phyloP scores from a whole-genome alignment of 768 basidiomycete species.

The Leccinum broughii region DNA sequence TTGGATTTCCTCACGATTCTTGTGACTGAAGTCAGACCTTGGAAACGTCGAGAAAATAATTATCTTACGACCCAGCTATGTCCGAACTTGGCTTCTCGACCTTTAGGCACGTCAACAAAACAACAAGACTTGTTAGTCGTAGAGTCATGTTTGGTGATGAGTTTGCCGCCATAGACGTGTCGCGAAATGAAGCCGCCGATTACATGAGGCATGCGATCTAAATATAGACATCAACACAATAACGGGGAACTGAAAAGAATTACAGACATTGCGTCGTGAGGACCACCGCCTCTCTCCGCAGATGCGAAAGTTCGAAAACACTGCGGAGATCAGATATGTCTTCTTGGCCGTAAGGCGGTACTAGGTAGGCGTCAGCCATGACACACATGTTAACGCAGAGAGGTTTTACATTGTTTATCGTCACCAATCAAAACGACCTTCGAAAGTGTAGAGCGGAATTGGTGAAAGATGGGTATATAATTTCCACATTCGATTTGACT shows the following conservation, averaged over 20 bases:
- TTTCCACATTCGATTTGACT: constrained; percentile 46
- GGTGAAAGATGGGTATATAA: constrained; percentile 39
- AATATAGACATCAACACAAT: not conserved
- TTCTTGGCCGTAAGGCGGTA: constrained; percentile 79
- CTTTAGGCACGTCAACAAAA: constrained; percentile 43
- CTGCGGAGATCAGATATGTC: constrained; percentile 62
- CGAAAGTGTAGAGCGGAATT: constrained; percentile 25
- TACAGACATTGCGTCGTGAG: constrained; percentile 73
- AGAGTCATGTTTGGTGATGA: constrained; percentile 55
- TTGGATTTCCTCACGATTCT: constrained; percentile 63
- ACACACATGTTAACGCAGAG: not conserved
- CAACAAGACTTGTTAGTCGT: constrained; percentile 35
- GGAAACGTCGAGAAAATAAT: not conserved
- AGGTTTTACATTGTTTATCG: constrained; percentile 36
- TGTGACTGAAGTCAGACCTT: constrained; percentile 4
- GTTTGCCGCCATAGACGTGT: constrained; percentile 57
- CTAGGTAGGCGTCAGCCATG: constrained; percentile 38
- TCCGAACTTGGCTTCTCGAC: constrained; percentile 29
- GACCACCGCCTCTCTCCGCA: constrained; percentile 48
- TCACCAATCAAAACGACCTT: constrained; percentile 45
- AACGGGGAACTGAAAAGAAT: not conserved
- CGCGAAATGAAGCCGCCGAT: constrained; percentile 72
- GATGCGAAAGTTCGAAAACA: constrained; percentile 72
- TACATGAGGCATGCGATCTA: constrained; percentile 82
- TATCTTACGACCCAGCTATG: constrained; percentile 39